Evolutionary conservation across 2,329 filamentous ascomycete species (phyloP).

Genomic region (Xylaria hypoxylon): DNA sequence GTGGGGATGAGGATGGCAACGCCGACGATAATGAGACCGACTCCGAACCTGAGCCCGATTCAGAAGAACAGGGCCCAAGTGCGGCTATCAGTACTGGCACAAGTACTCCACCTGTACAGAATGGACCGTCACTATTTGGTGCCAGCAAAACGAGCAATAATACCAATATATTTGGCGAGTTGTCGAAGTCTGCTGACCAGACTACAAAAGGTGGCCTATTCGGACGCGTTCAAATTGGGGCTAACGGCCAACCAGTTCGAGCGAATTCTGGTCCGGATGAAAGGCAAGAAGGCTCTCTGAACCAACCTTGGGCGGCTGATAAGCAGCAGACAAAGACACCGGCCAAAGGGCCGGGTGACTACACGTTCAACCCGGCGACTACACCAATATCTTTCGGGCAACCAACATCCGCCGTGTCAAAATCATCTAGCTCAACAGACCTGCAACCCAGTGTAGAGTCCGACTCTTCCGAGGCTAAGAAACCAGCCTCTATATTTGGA

Average conservation of each 20-base stretch:
- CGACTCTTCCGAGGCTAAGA: slow-evolving; percentile 46
- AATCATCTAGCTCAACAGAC: slow-evolving; percentile 12
- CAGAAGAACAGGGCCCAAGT: slow-evolving; percentile 58
- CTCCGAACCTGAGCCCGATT: slow-evolving; percentile 57
- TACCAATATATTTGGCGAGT: slow-evolving; percentile 42
- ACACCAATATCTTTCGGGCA: slow-evolving; percentile 49
- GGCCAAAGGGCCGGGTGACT: slow-evolving; percentile 50
- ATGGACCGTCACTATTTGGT: slow-evolving; percentile 50
- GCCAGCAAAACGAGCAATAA: slow-evolving; percentile 46
- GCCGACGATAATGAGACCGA: slow-evolving; percentile 62
- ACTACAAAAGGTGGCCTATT: slow-evolving; percentile 50
- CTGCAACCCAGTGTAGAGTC: slow-evolving; percentile 44
- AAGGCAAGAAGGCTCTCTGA: slow-evolving; percentile 29
- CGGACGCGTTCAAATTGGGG: slow-evolving; percentile 49
- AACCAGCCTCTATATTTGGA: slow-evolving; percentile 42
- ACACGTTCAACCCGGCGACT: slow-evolving; percentile 50
- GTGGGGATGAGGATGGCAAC: slow-evolving; percentile 60
- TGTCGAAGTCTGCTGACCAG: slow-evolving; percentile 40
- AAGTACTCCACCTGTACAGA: slow-evolving; percentile 55
- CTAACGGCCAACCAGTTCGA: slow-evolving; percentile 50
- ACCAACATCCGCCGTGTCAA: slow-evolving; percentile 26
- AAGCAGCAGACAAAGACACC: slow-evolving; percentile 43
- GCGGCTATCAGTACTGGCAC: slow-evolving; percentile 56
- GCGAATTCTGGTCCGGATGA: slow-evolving; percentile 42
- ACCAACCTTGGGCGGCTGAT: slow-evolving; percentile 33